Conservation (phyloP, 306 rosid species). For the Prunus fruticosa region DNA sequence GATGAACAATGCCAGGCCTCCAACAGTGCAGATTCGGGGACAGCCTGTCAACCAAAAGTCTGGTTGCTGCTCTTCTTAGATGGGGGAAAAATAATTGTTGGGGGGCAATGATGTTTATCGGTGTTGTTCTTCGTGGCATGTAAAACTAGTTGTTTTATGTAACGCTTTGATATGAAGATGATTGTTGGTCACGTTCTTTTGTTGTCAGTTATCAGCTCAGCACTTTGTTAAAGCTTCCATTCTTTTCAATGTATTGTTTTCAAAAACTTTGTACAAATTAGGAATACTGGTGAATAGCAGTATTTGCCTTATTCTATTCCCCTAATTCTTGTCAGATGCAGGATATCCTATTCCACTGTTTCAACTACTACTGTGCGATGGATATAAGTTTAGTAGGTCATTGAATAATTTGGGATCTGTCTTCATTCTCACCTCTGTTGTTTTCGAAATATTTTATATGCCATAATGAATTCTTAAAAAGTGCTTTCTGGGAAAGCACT, state of each 20-base stretch:
- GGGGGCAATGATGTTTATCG: slow-evolving; percentile 39
- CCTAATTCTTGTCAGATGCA: slow-evolving; percentile 5
- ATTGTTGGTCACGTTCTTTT: slow-evolving; percentile 19
- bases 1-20: slow-evolving; percentile 84
- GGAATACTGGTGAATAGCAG: slow-evolving; percentile 77
- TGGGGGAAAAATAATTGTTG: slow-evolving; percentile 17
- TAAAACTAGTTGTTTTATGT: slow-evolving; percentile 43
- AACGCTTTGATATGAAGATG: slow-evolving; percentile 26
- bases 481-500: too few species aligned
- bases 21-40: slow-evolving; percentile 95
- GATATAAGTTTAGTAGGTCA: neutral
- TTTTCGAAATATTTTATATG: too few species aligned
- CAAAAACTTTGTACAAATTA: slow-evolving; percentile 80
- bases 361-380: neutral
- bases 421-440: too few species aligned
- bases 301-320: slow-evolving; percentile 57
- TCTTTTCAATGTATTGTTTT: slow-evolving; percentile 86
- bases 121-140: slow-evolving; percentile 45
- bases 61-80: slow-evolving; percentile 94
- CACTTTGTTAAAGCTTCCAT: slow-evolving; percentile 63
- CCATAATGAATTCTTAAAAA: too few species aligned
- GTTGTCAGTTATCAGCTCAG: slow-evolving; percentile 48
- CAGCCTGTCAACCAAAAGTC: slow-evolving; percentile 96
- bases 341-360: neutral
- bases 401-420: neutral